Evolutionary conservation across 83 land plant genomes (phyloP).

Genomic region (Isoetes engelmannii): DNA sequence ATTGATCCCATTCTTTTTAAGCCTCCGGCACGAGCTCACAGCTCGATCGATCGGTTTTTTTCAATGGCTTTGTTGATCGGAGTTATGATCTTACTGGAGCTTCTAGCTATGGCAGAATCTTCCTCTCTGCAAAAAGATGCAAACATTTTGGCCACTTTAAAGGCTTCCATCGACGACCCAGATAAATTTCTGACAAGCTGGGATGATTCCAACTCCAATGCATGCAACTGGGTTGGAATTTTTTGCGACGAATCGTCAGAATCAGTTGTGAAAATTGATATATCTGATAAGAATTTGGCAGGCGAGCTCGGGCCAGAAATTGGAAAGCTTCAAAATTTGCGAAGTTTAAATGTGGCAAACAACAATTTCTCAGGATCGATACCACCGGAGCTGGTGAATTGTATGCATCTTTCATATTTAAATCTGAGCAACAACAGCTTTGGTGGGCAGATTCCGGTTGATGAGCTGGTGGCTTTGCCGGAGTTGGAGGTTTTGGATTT

Average conservation of each 20-base stretch:
- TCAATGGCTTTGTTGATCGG: no score
- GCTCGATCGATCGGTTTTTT: no score
- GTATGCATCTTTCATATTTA: constrained; percentile 20
- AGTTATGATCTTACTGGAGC: no score
- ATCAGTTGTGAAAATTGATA: constrained; percentile 19
- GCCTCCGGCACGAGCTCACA: no score
- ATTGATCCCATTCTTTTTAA: no score
- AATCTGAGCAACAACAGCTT: constrained; percentile 44
- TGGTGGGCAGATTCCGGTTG: constrained; percentile 30
- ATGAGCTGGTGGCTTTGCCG: neutral
- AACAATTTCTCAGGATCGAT: constrained; percentile 29
- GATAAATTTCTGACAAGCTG: constrained; percentile 24
- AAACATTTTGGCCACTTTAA: constrained; percentile 31
- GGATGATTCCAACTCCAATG: neutral
- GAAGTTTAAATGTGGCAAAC: constrained; percentile 26
- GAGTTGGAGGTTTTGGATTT: constrained; percentile 25
- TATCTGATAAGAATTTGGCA: constrained; percentile 29
- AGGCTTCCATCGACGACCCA: constrained; percentile 29
- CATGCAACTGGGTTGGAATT: constrained; percentile 34
- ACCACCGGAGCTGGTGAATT: no score
- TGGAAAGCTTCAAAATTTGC: constrained; percentile 14
- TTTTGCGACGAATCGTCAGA: constrained; percentile 19
- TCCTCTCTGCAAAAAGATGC: no score
- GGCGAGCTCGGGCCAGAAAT: constrained; percentile 21
- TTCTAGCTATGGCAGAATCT: no score